phyloP scores from a whole-genome alignment of 2,329 filamentous ascomycete genomes.

The Fusarium sp. region DNA sequence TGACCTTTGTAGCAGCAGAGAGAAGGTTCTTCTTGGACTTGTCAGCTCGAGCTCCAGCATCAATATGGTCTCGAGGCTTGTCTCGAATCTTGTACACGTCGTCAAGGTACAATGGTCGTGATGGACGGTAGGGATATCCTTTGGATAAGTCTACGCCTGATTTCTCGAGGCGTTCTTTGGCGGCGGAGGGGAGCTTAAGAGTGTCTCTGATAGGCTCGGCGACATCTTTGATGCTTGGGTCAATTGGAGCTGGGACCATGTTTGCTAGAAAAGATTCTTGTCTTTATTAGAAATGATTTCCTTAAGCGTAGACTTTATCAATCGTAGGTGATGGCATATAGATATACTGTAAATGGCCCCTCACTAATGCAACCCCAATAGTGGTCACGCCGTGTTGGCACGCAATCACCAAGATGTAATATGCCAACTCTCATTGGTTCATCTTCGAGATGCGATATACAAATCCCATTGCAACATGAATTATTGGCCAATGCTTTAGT shows the following conservation, averaged over 20 bases:
- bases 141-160: slow-evolving; percentile 76
- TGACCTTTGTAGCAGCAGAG: slow-evolving; percentile 72
- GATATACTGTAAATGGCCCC: slow-evolving; percentile 13
- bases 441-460: slow-evolving; percentile 13
- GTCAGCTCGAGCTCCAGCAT: slow-evolving; percentile 74
- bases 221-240: slow-evolving; percentile 72
- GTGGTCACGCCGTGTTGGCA: slow-evolving; percentile 28
- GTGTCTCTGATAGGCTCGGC: slow-evolving; percentile 73
- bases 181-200: slow-evolving; percentile 69
- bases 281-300: background rate
- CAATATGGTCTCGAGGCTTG: slow-evolving; percentile 65
- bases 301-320: background rate
- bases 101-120: slow-evolving; percentile 75
- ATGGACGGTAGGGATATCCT: slow-evolving; percentile 78
- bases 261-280: background rate
- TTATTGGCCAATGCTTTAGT: background rate
- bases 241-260: slow-evolving; percentile 70
- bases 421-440: slow-evolving; percentile 2
- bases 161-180: slow-evolving; percentile 72
- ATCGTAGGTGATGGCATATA: accelerated
- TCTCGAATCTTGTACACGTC: slow-evolving; percentile 76
- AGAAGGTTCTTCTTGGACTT: slow-evolving; percentile 72
- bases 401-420: slow-evolving; percentile 7
- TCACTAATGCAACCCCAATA: background rate
- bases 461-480: slow-evolving; percentile 31